Percentiles rank a stretch among this genome's conserved stretches.
These are phyloP conservation scores for Rhizopogon rudus DNA, from an alignment of 768 basidiomycete species.

Conservation along the genomic window DNA sequence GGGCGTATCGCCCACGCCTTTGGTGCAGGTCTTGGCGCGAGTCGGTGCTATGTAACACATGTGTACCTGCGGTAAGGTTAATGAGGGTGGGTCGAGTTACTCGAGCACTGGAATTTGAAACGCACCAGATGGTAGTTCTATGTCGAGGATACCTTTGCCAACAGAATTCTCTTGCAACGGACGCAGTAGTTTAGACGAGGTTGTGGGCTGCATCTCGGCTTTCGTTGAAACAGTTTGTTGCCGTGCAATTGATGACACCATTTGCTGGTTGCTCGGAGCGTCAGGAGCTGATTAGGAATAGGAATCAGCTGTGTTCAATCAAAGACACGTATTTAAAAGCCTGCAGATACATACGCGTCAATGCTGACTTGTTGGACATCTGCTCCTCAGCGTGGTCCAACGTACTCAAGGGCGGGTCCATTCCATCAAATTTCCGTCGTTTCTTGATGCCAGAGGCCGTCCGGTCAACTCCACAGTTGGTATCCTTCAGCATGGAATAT, in stretches of 20 bases:
- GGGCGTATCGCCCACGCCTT: constrained; percentile 56
- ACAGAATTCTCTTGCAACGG: neutral
- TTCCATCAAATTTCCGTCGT: constrained; percentile 20
- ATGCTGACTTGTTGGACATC: neutral
- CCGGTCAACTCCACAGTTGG: constrained; percentile 23
- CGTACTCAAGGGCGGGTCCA: constrained; percentile 9
- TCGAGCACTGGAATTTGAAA: neutral
- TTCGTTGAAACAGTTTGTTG: neutral
- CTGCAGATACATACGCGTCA: neutral
- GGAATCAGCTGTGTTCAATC: neutral
- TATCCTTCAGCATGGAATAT: constrained; percentile 19
- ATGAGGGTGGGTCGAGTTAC: neutral
- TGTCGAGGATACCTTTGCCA: neutral
- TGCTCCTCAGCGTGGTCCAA: constrained; percentile 4
- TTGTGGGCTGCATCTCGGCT: neutral
- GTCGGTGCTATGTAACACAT: neutral
- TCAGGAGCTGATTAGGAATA: neutral
- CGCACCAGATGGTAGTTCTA: neutral
- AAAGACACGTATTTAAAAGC: neutral
- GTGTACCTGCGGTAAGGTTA: neutral
- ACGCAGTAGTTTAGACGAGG: neutral
- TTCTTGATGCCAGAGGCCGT: constrained; percentile 21
- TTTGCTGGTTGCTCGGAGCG: neutral
- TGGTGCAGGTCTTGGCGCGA: constrained; percentile 30
- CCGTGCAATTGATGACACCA: neutral